Evolutionary conservation across 1,139 yeast species (phyloP).

Genomic region (Suhomyces taliae): DNA sequence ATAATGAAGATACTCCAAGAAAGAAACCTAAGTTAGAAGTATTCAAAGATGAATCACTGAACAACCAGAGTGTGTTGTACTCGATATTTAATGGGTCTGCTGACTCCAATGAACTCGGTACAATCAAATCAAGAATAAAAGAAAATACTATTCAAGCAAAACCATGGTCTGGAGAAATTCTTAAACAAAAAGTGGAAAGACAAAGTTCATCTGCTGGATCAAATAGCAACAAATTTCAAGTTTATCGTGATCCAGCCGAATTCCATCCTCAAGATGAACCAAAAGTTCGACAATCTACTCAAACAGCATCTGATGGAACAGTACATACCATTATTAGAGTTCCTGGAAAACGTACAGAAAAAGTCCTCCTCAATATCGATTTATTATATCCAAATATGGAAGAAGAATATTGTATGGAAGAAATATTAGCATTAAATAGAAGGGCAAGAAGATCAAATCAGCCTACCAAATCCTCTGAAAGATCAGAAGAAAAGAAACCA

Average conservation of each 20-base stretch:
- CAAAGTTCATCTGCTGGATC: slow-evolving; percentile 12
- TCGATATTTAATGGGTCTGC: slow-evolving; percentile 27
- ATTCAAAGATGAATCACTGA: slow-evolving; percentile 26
- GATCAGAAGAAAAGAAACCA: too few relatives aligned
- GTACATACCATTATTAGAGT: slow-evolving; percentile 49
- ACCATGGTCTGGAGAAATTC: slow-evolving; percentile 69
- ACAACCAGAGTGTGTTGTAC: slow-evolving; percentile 28
- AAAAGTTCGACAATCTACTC: slow-evolving; percentile 14
- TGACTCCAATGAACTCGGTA: slow-evolving; percentile 40
- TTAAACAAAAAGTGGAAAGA: slow-evolving; percentile 36
- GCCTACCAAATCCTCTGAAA: background rate
- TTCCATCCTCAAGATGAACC: slow-evolving; percentile 6
- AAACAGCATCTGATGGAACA: slow-evolving; percentile 42
- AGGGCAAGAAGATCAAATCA: background rate
- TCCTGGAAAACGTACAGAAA: slow-evolving; percentile 66
- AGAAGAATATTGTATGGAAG: slow-evolving; percentile 60
- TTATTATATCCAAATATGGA: slow-evolving; percentile 47
- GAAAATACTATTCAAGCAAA: slow-evolving; percentile 61
- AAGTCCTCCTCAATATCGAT: slow-evolving; percentile 60
- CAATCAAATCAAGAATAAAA: slow-evolving; percentile 53
- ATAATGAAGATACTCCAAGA: slow-evolving; percentile 1
- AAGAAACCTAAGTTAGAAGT: slow-evolving; percentile 32
- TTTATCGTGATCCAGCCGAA: slow-evolving; percentile 36
- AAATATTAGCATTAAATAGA: slow-evolving; percentile 47
- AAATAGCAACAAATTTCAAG: slow-evolving; percentile 30